These are phyloP conservation scores for Aquilaria yunnanensis DNA, from an alignment of 345 rosid species.

Conservation along the genomic window DNA sequence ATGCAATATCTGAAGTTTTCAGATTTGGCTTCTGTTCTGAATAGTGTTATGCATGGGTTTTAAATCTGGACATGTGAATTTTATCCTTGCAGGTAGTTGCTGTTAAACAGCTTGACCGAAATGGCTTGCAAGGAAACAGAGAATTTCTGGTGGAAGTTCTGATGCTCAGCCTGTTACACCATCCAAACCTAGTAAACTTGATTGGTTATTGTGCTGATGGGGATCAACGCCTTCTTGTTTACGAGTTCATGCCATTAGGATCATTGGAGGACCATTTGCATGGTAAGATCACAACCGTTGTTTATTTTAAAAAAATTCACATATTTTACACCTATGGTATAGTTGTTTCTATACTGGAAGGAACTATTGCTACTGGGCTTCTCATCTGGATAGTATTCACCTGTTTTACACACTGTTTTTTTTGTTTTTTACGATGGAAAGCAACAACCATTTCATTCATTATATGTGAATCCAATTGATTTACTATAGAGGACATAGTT, in stretches of 20 bases:
- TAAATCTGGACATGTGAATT: background rate
- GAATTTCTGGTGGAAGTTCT: conserved; percentile 98
- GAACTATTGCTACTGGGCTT: background rate
- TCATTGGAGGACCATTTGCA: conserved; percentile 96
- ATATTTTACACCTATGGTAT: background rate
- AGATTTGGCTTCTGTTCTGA: too few relatives aligned
- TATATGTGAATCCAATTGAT: background rate
- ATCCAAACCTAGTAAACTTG: conserved; percentile 85
- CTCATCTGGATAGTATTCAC: background rate
- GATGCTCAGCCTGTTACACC: conserved; percentile 96
- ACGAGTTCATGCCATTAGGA: conserved; percentile 93
- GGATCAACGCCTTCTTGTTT: conserved; percentile 94
- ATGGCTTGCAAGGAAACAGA: conserved; percentile 97
- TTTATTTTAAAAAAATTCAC: background rate
- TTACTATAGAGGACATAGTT: too few relatives aligned
- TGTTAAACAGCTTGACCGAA: conserved; percentile 89
- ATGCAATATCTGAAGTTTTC: too few relatives aligned
- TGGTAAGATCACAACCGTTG: conserved; percentile 39
- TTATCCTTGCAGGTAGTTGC: conserved; percentile 72
- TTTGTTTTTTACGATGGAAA: background rate
- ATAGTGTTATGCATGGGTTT: too few relatives aligned
- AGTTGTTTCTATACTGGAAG: conserved; percentile 2
- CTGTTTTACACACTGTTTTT: background rate
- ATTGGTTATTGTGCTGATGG: conserved; percentile 99
- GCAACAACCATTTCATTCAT: background rate